Percentiles rank a stretch among this genome's conserved stretches.
phyloP scores from a whole-genome alignment of 768 basidiomycete genomes.

The Daedalea quercina region DNA sequence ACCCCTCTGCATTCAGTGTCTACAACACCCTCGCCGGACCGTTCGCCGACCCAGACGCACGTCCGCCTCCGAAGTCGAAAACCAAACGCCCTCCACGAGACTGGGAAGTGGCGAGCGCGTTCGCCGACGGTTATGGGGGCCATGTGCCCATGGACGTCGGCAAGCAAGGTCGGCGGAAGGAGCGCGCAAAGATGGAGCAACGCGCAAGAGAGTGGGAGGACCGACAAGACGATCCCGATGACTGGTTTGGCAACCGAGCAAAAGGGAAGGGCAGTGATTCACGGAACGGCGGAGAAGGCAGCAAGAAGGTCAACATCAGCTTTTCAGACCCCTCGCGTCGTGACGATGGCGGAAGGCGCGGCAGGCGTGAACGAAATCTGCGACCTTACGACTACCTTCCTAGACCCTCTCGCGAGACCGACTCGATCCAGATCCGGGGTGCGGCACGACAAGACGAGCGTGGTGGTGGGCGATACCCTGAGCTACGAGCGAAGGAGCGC shows the following conservation, averaged over 20 bases:
- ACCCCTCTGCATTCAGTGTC: conserved; percentile 62
- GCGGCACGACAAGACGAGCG: conserved; percentile 14
- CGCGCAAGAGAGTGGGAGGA: conserved; percentile 37
- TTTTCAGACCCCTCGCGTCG: conserved; percentile 1
- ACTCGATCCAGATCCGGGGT: conserved; percentile 19
- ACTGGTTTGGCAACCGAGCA: conserved; percentile 55
- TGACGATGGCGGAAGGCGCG: conserved; percentile 1
- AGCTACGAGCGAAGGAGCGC: conserved; percentile 5
- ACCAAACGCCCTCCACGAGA: conserved; percentile 34
- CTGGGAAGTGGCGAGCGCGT: conserved; percentile 33
- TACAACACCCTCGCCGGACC: conserved; percentile 60
- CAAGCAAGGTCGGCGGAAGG: conserved; percentile 54
- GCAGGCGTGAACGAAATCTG: conserved; percentile 1
- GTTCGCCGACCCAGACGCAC: conserved; percentile 42
- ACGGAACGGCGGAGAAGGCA: conserved; percentile 10
- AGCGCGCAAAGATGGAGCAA: conserved; percentile 47
- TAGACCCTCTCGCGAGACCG: conserved; percentile 19
- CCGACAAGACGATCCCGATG: conserved; percentile 44
- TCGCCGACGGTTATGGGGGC: conserved; percentile 40
- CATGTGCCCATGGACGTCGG: conserved; percentile 56
- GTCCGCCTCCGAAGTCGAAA: conserved; percentile 15
- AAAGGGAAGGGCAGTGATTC: conserved; percentile 26
- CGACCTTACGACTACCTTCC: conserved; percentile 12
- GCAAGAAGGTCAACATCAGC: conserved; percentile 16
- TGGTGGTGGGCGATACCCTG: conserved; percentile 8